These are phyloP conservation scores for Populus tomentosa DNA, from an alignment of 441 rosid genomes.

Conservation along the genomic window DNA sequence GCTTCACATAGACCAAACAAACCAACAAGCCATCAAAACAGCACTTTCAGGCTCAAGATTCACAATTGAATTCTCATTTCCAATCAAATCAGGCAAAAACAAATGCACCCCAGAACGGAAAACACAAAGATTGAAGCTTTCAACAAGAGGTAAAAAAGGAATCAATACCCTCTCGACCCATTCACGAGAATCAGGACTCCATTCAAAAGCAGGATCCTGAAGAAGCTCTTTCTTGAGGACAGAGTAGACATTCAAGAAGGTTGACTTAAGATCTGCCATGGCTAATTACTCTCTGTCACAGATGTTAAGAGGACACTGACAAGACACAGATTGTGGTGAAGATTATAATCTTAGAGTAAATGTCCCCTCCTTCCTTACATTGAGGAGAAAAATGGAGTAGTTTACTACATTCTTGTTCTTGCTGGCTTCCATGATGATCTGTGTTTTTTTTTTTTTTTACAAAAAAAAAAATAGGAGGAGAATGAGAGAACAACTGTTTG, in stretches of 20 bases:
- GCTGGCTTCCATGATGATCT: neutral
- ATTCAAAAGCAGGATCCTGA: conserved; percentile 62
- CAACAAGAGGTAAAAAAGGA: neutral
- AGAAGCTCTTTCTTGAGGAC: conserved; percentile 60
- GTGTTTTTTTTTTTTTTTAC: too few species aligned
- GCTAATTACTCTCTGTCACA: too few species aligned
- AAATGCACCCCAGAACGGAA: neutral
- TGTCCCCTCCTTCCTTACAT: too few species aligned
- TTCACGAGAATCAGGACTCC: conserved; percentile 50
- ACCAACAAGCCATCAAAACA: too few species aligned
- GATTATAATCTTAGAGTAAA: neutral
- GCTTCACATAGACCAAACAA: neutral
- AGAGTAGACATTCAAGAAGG: conserved; percentile 49
- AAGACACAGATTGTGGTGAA: neutral
- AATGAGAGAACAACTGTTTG: neutral
- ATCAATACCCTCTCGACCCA: conserved; percentile 52
- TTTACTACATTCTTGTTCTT: too few species aligned
- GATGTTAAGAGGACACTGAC: neutral
- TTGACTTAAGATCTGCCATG: conserved; percentile 70
- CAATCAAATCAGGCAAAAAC: too few species aligned
- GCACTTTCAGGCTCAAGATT: too few species aligned
- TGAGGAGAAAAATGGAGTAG: neutral
- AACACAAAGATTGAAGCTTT: neutral
- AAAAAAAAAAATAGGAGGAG: too few species aligned
- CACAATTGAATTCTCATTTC: too few species aligned